phyloP scores from a whole-genome alignment of 1,284 basidiomycete species.

The Salmacisia buchloeana region DNA sequence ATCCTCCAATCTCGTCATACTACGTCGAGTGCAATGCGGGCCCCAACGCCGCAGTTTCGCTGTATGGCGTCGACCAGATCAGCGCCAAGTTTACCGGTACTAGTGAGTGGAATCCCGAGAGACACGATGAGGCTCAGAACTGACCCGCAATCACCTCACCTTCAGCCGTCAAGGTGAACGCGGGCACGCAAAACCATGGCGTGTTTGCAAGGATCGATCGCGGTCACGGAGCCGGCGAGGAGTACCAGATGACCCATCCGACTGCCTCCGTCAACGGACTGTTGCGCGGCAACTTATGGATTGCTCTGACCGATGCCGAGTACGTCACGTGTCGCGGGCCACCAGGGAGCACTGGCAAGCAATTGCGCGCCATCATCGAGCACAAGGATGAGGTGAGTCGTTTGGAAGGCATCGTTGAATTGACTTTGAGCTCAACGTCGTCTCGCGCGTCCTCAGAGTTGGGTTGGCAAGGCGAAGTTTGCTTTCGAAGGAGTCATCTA shows the following conservation, averaged over 20 bases:
- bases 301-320: constrained; percentile 71
- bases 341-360: constrained; percentile 30
- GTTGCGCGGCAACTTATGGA: constrained; percentile 79
- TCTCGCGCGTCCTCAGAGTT: constrained; percentile 57
- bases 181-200: constrained; percentile 62
- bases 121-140: not conserved
- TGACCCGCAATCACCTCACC: not conserved
- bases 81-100: constrained; percentile 58
- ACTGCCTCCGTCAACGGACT: constrained; percentile 85
- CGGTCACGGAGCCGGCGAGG: constrained; percentile 32
- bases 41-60: constrained; percentile 16
- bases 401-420: not conserved
- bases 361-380: constrained; percentile 75
- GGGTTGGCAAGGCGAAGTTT: constrained; percentile 85
- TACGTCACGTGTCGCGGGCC: constrained; percentile 74
- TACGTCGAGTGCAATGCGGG: constrained; percentile 41
- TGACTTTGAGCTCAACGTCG: not conserved
- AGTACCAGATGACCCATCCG: constrained; percentile 74
- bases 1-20: constrained; percentile 88
- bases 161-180: constrained; percentile 57
- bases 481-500: constrained; percentile 84
- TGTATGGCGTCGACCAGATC: constrained; percentile 73
- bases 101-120: constrained; percentile 4
- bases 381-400: constrained; percentile 74
- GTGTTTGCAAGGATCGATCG: constrained; percentile 59